phyloP scores from a whole-genome alignment of 2,329 filamentous ascomycete species.

The Cyphellophora europaea region DNA sequence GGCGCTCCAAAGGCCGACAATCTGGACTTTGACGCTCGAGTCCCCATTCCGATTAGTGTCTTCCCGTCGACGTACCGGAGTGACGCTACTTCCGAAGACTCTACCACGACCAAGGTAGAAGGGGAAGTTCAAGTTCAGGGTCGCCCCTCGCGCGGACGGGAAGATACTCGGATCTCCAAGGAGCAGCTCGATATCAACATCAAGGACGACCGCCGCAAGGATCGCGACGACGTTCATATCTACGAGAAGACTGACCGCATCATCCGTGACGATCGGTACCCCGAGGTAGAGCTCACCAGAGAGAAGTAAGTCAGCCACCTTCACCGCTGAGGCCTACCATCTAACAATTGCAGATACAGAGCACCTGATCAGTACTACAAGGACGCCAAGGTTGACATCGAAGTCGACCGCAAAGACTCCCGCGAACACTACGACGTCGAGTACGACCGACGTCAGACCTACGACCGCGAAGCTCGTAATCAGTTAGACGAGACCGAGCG shows the following conservation, averaged over 20 bases:
- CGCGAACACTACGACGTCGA: constrained; percentile 10
- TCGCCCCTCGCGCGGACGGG: constrained; percentile 85
- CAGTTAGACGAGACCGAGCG: constrained; percentile 46
- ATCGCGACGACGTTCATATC: constrained; percentile 37
- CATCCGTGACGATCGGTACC: constrained; percentile 28
- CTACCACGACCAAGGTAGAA: constrained; percentile 69
- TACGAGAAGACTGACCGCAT: constrained; percentile 25
- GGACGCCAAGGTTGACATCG: constrained; percentile 30
- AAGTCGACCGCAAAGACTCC: constrained; percentile 31
- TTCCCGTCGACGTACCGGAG: constrained; percentile 96
- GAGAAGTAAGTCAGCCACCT: constrained; percentile 36
- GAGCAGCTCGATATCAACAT: constrained; percentile 73
- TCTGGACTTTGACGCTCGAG: constrained; percentile 49
- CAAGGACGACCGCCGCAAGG: constrained; percentile 53
- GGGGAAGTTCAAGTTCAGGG: constrained; percentile 64
- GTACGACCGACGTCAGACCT: constrained; percentile 20
- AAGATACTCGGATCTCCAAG: constrained; percentile 80
- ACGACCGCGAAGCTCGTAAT: constrained; percentile 33
- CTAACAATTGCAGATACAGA: too few species aligned
- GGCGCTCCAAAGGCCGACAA: constrained; percentile 18
- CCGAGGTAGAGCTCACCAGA: constrained; percentile 41
- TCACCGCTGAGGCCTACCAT: constrained; percentile 3
- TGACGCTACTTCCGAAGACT: constrained; percentile 57
- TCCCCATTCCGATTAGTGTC: constrained; percentile 99
- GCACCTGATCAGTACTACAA: constrained; percentile 19